Evolutionary conservation across 179 eudicot genomes (phyloP).

Genomic region (Corrigiola litoralis): DNA sequence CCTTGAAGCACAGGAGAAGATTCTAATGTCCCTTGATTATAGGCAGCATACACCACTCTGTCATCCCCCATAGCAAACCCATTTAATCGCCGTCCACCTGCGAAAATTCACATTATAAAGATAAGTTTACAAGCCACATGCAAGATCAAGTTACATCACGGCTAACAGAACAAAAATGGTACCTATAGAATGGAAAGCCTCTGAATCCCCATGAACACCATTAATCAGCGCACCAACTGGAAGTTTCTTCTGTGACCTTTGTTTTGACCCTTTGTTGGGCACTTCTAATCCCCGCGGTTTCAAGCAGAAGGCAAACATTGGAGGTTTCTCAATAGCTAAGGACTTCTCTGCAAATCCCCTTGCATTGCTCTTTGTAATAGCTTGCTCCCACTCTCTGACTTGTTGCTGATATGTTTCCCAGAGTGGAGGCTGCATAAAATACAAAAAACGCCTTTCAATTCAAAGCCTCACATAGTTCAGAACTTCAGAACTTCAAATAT

Average conservation of each 20-base stretch:
- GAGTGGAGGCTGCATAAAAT: conserved; percentile 67
- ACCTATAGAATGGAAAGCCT: conserved; percentile 52
- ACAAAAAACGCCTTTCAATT: conserved; percentile 6
- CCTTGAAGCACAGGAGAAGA: conserved; percentile 53
- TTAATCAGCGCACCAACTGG: conserved; percentile 46
- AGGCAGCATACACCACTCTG: conserved; percentile 32
- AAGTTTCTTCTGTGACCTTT: conserved; percentile 70
- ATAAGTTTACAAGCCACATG: conserved; percentile 1
- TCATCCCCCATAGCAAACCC: conserved; percentile 62
- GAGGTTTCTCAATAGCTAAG: conserved; percentile 64
- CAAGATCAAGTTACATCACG: not conserved
- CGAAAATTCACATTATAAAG: conserved; percentile 6
- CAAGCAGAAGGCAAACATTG: conserved; percentile 87
- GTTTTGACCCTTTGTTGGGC: conserved; percentile 75
- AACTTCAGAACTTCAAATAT: too few species aligned
- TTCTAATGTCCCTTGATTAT: conserved; percentile 48
- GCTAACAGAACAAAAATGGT: conserved; percentile 5
- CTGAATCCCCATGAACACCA: conserved; percentile 43
- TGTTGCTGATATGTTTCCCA: conserved; percentile 84
- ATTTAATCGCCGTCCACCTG: conserved; percentile 54
- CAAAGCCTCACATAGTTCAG: not conserved
- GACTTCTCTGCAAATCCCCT: conserved; percentile 49
- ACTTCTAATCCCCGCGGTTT: conserved; percentile 90
- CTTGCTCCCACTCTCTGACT: conserved; percentile 78
- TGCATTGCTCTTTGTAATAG: conserved; percentile 36